Evolutionary conservation across 2,329 filamentous ascomycete species (phyloP), one percentile per base, ranked within the genome.

Genomic region (Colletotrichum cordylinicola): DNA sequence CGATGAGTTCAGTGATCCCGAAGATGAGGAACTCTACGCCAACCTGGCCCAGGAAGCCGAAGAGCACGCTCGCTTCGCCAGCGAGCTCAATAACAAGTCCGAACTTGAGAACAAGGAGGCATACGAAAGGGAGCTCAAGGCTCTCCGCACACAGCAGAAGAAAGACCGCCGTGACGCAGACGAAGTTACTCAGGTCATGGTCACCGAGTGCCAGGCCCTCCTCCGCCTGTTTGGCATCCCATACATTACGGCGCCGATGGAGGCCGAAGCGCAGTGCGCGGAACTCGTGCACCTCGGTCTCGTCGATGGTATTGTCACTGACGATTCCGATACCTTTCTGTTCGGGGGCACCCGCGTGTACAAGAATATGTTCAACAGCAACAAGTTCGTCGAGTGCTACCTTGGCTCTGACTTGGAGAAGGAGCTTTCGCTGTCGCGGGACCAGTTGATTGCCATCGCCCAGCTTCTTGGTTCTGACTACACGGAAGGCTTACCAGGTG

Each of bases 301-400:
- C 0, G 98, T 99, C 10, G 98, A 99, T 82, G 97, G 98, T 15
- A 98, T 99, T 77, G 96, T 99, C 35, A 99, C 98, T 0, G 97
- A 99, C 81, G 97, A 99, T 83, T 98, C 94, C 4, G 97, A 99
- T 87, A 98, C 94, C 1, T 99, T 99, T 81, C 90, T 99, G 1
- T 99, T 99, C 83, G 98, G 97, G 21, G 98, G 97, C 48, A 99
- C 96, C 0, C 91, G 96, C 21, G 94, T 99, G 27, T 99, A 99
- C 89, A 99, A 99, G 85, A 99, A 99, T 87, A 98, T 99, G 96
- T 99, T 99, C 89, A 99, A 98, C 85, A 94, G 95, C 80, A 97
- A 97, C 84, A 99, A 99, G 83, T 98, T 95, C 80, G 97, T 99
- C 56, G 97, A 99, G 86, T 98, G 97, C 85, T 99, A 98, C 82